Conservation (phyloP, 148 eudicot genomes). For the Vaccinium darrowii region DNA sequence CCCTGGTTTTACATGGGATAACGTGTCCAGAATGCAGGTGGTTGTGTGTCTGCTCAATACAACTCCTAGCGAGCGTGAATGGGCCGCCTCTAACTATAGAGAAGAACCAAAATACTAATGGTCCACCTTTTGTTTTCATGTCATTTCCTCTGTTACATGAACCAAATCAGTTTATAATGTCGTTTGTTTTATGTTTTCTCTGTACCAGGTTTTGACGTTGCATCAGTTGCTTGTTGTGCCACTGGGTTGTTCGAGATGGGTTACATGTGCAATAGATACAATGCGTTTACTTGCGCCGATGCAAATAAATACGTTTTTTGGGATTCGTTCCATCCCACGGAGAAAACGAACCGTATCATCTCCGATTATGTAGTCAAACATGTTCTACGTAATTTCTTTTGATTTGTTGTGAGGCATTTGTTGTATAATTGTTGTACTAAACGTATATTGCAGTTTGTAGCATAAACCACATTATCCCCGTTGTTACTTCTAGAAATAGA, state of each 20-base stretch:
- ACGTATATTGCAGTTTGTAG: not conserved
- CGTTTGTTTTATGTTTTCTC: not conserved
- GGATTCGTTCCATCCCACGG: constrained; percentile 35
- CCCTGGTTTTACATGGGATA: too few species aligned
- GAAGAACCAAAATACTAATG: too few species aligned
- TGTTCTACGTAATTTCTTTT: constrained; percentile 7
- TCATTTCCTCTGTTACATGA: not conserved
- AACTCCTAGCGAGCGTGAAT: too few species aligned
- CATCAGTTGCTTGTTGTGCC: constrained; percentile 32
- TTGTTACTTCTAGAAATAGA: not conserved
- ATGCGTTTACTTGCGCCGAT: constrained; percentile 28
- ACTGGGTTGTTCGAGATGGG: constrained; percentile 37
- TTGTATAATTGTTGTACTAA: not conserved
- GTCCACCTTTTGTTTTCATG: not conserved
- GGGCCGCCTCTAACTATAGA: too few species aligned
- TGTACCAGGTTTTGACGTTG: constrained; percentile 29
- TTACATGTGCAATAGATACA: constrained; percentile 21
- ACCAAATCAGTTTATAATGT: not conserved
- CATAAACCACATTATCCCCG: not conserved
- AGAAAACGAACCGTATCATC: constrained; percentile 25
- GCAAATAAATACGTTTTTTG: constrained; percentile 34
- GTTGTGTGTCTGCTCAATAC: too few species aligned
- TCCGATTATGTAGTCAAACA: constrained; percentile 20
- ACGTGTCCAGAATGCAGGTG: too few species aligned
- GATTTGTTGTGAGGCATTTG: not conserved